phyloP scores from a whole-genome alignment of 2,329 filamentous ascomycete species.

The Penicillium sp. region DNA sequence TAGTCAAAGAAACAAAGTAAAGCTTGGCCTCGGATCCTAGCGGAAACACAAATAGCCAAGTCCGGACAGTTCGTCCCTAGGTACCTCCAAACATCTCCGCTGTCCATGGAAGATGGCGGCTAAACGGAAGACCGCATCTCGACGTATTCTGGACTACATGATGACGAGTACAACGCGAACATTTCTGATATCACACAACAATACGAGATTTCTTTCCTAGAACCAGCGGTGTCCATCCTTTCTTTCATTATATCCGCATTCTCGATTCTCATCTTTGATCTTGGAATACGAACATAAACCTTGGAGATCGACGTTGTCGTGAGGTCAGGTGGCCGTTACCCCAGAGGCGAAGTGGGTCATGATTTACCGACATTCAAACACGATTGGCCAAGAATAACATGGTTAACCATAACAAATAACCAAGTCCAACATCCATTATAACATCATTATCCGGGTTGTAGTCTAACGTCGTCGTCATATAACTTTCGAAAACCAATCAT shows the following conservation, averaged over 20 bases:
- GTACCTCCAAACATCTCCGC: no score
- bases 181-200: constrained; percentile 2
- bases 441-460: constrained; percentile 14
- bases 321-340: constrained; percentile 8
- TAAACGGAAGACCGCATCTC: neutral
- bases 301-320: constrained; percentile 1
- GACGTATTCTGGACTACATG: neutral
- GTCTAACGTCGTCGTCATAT: constrained; percentile 21
- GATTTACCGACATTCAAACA: constrained; percentile 9
- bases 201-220: neutral
- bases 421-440: neutral
- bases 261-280: neutral
- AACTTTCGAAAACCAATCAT: neutral
- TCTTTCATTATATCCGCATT: neutral
- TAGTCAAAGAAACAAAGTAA: neutral
- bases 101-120: neutral
- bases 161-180: constrained; percentile 3
- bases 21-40: no score
- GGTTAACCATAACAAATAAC: neutral
- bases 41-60: neutral
- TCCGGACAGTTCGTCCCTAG: no score
- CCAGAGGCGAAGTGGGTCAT: constrained; percentile 20
- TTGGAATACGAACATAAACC: neutral
- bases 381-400: neutral
- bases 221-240: neutral